Evolutionary conservation across 2,329 filamentous ascomycete genomes (phyloP).

Genomic region (Ceratocystis alfenasii): DNA sequence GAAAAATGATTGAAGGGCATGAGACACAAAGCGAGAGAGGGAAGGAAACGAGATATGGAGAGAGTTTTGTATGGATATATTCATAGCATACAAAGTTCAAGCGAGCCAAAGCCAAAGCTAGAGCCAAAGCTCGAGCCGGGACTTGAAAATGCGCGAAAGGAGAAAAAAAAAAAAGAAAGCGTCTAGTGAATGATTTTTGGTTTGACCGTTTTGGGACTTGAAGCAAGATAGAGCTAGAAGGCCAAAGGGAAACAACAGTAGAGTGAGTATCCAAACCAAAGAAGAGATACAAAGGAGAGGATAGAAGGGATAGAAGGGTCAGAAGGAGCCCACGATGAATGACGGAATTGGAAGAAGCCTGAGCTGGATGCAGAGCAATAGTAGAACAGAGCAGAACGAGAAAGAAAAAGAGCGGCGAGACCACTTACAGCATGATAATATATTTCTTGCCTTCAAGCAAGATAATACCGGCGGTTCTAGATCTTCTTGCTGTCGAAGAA

Average conservation of each 20-base stretch:
- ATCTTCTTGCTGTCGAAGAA: not conserved
- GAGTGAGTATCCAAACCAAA: not conserved
- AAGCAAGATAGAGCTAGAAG: not conserved
- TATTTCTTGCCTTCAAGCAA: not conserved
- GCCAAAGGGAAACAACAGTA: not conserved
- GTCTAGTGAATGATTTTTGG: not conserved
- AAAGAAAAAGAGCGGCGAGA: not conserved
- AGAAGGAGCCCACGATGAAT: not conserved
- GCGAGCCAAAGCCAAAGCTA: not conserved
- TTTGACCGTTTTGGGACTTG: not conserved
- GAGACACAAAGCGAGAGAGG: not conserved
- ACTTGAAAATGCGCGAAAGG: not conserved
- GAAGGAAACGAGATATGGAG: not conserved
- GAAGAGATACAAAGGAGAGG: not conserved
- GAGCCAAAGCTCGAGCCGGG: constrained; percentile 1
- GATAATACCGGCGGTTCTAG: not conserved
- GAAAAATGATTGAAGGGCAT: not conserved
- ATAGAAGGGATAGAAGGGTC: not conserved
- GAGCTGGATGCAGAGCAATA: not conserved
- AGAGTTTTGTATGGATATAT: not conserved
- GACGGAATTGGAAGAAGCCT: not conserved
- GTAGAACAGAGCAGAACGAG: not conserved
- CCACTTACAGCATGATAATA: not conserved
- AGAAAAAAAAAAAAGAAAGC: too few relatives aligned
- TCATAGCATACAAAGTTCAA: not conserved